Evolutionary conservation across 2,329 filamentous ascomycete genomes (phyloP), one percentile per base, ranked within the genome.

Genomic region (Rhytidhysteron rufulum): DNA sequence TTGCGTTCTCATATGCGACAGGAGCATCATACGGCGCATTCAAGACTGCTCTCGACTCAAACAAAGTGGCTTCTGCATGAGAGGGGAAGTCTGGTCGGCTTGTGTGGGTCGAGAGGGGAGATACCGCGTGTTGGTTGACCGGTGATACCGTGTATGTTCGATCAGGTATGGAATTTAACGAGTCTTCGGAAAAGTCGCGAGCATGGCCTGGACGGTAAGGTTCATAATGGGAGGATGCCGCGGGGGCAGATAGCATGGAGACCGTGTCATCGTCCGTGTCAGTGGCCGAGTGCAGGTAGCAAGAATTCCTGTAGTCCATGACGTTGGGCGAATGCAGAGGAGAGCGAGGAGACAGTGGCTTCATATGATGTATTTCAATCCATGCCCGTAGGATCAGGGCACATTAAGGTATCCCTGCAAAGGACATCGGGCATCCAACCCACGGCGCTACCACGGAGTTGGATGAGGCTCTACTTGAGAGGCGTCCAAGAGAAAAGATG

Each of bases 261-360:
- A 38, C 27, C n/a, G 20, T 29, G 34, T 45, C 45, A 7, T 41
- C 43, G 16, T 48, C 37, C 4, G 20, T 11, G 9, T 36, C 37
- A 19, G 15, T 37, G n/a, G 30, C 15, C 13, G 40, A 13, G 18
- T 40, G 32, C 17, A 45, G 18, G 24, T 43, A 43, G 13, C 25
- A 36, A 5, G 34, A 18, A 15, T n/a, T n/a, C n/a, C 45, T 43
- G 43, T 45, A 48, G 19, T 45, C 45, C 42, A 45, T 45, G 36
- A 25, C 22, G 31, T 13, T 32, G 27, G 16, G 30, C 7, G 19
- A 21, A 22, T 19, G 10, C 10, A 24, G 24, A 37, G 15, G 19
- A 35, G 27, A 7, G 20, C 6, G 5, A 5, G 13, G 20, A 11
- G 8, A 8, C 9, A 25, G 16, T 24, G 9, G 11, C 20, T 31